phyloP scores from a whole-genome alignment of 2,329 filamentous ascomycete species.

The Huntiella bhutanensis region DNA sequence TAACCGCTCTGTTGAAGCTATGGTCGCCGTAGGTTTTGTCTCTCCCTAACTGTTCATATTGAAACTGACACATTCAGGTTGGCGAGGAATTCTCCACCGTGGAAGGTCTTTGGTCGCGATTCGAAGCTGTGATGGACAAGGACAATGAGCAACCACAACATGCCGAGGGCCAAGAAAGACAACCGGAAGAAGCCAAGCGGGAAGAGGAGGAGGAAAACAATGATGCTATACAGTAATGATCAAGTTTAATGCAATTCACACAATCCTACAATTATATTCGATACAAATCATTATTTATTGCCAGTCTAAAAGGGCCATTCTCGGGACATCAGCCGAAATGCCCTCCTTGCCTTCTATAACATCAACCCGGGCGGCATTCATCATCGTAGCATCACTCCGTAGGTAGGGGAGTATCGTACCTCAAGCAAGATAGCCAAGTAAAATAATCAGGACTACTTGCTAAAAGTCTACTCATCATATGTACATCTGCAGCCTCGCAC shows the following conservation, averaged over 20 bases:
- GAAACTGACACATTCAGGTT: conserved; percentile 32
- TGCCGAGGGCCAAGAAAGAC: conserved; percentile 8
- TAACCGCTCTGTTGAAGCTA: conserved; percentile 77
- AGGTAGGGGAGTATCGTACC: too few relatives aligned
- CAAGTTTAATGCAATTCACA: not conserved
- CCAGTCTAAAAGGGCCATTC: not conserved
- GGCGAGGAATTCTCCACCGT: conserved; percentile 96
- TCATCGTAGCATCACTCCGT: too few relatives aligned
- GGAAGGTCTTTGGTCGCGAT: conserved; percentile 90
- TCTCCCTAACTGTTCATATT: not conserved
- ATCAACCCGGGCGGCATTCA: too few relatives aligned
- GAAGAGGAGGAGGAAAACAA: conserved; percentile 10
- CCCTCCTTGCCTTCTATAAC: too few relatives aligned
- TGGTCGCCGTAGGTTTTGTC: conserved; percentile 50
- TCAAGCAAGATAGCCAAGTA: too few relatives aligned
- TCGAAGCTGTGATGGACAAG: conserved; percentile 87
- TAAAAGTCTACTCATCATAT: not conserved
- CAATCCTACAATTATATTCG: not conserved
- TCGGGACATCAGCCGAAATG: too few relatives aligned
- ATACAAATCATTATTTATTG: not conserved
- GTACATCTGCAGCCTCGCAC: too few relatives aligned
- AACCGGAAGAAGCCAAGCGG: conserved; percentile 10
- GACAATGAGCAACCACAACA: conserved; percentile 19
- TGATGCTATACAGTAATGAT: conserved; percentile 4
- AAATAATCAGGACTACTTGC: not conserved